Conservation (phyloP, 306 rosid genomes). For the Sesbania bispinosa region DNA sequence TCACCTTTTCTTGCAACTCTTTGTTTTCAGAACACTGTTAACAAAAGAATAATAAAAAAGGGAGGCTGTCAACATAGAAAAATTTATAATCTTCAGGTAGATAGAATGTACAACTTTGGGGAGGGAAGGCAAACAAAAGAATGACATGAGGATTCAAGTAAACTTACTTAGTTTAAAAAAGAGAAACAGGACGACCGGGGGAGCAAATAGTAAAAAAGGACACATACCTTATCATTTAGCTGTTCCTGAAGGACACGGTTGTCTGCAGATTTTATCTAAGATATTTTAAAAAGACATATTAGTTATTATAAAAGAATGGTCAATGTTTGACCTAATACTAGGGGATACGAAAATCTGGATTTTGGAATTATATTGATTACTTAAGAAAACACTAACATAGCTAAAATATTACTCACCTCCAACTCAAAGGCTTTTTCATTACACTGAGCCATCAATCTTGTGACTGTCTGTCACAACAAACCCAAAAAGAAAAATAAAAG, state of each 20-base stretch:
- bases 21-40: conserved; percentile 77
- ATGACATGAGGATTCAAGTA: background rate
- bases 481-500: conserved; percentile 13
- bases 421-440: conserved; percentile 92
- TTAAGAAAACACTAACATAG: conserved; percentile 21
- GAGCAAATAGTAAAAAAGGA: background rate
- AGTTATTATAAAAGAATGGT: background rate
- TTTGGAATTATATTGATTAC: conserved; percentile 8
- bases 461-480: conserved; percentile 64
- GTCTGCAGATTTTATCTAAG: conserved; percentile 92
- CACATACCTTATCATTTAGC: conserved; percentile 72
- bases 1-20: conserved; percentile 70
- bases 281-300: background rate
- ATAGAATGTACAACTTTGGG: background rate
- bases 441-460: conserved; percentile 84
- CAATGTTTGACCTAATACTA: background rate
- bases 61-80: conserved; percentile 2
- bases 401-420: conserved; percentile 64
- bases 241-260: conserved; percentile 96
- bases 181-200: background rate
- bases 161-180: background rate
- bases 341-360: background rate
- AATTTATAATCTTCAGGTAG: conserved; percentile 2
- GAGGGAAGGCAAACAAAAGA: background rate
- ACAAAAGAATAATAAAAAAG: conserved; percentile 15